These are phyloP conservation scores for Corymbia citriodora DNA, from an alignment of 441 rosid genomes.

Conservation along the genomic window DNA sequence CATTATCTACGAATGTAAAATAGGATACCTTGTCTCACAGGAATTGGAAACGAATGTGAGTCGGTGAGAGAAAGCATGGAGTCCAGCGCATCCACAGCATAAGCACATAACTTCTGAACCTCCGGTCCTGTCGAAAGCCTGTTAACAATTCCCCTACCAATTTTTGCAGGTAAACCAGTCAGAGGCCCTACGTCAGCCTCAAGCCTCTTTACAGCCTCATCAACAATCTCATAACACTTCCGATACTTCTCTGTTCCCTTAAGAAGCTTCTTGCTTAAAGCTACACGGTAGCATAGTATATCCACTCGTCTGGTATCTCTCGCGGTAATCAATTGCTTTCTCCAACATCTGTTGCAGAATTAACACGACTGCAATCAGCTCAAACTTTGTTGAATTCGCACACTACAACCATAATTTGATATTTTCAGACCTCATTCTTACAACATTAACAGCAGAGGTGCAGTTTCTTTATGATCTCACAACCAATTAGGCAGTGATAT, in stretches of 20 bases:
- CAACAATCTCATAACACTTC: slow-evolving; percentile 51
- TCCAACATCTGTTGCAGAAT: slow-evolving; percentile 67
- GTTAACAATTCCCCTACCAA: slow-evolving; percentile 86
- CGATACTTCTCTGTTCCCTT: slow-evolving; percentile 48
- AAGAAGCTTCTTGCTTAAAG: slow-evolving; percentile 76
- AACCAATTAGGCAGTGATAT: background rate
- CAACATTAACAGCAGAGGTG: background rate
- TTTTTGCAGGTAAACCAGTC: slow-evolving; percentile 74
- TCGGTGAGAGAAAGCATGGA: slow-evolving; percentile 30
- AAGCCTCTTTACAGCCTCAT: slow-evolving; percentile 70
- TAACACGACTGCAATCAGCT: background rate
- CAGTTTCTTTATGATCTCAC: background rate
- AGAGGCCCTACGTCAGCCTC: slow-evolving; percentile 86
- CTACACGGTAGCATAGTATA: slow-evolving; percentile 83
- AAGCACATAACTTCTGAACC: slow-evolving; percentile 70
- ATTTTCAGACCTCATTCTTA: background rate
- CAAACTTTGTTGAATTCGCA: background rate
- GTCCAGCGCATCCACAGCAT: slow-evolving; percentile 60
- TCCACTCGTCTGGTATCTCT: slow-evolving; percentile 85
- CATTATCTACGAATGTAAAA: background rate
- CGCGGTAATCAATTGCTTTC: slow-evolving; percentile 76
- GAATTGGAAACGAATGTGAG: slow-evolving; percentile 13
- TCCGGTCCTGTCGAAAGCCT: slow-evolving; percentile 79
- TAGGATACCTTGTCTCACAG: slow-evolving; percentile 35
- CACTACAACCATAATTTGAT: background rate